Base-by-base conservation (phyloP, 805 yeast species). In the Candida koratica region DNA sequence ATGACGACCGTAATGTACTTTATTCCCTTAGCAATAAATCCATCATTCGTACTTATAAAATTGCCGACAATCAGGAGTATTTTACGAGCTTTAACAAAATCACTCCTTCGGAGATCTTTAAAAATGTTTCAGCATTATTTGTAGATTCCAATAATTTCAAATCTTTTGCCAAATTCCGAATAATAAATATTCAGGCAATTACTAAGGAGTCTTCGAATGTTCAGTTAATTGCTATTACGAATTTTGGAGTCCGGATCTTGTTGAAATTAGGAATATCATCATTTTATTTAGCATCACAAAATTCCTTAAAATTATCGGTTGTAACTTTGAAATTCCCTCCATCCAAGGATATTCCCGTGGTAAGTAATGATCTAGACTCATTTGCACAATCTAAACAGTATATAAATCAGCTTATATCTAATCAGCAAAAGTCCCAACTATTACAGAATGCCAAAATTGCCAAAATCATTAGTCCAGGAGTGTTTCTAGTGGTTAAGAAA, bases 21-120 rank as follows among this genome's bases (percentile, higher is more conserved):
- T 93, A 93, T 57, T 76, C 96, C 0, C 70, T 93, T 32, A 84
- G 96, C 0, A 81, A 87, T 15, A 77, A 73, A 39, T 87, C 96
- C 0, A 73, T 78, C n/a, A 77, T 93, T 14, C 74, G 94, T 48
- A 85, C 86, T 3, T 90, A 87, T 57, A 73, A 75, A 51, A 66
- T 85, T 43, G 67, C 64, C 11, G 49, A 56, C n/a, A 54, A 70
- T 60, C 49, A 55, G 32, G 70, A 68, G 48, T 69, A 41, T 47
- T 61, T 56, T 44, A 46, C 55, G 25, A 61, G 57, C 32, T 61
- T 54, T 15, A 56, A 57, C 33, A 58, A 59, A 25, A 63, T 74
- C 33, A 58, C 66, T 9, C 72, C 78, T 1, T 49, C 60, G 13
- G 72, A 69, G 39, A 60, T 75, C 13, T 64, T 71, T 51, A 73